Base-by-base conservation (phyloP, 2,329 filamentous ascomycete species). In the Albifimbria verrucaria region DNA sequence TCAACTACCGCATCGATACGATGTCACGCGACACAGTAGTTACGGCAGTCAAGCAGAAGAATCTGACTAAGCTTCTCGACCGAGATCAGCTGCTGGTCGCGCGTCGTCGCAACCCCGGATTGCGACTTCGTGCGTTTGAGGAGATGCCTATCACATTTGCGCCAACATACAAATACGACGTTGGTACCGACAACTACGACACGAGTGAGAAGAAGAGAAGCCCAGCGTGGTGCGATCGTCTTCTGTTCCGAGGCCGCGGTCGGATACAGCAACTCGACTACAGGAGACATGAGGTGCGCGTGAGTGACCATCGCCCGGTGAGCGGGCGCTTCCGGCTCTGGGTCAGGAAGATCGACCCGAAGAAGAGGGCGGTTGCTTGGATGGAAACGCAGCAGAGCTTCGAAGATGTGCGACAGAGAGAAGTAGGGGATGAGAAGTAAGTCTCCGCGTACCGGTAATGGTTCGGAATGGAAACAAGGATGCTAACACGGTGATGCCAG, bases 121-220 rank as follows among this genome's bases (percentile, higher is more conserved):
- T 97, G 74, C 84, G 90, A 24, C 80, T 99, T 5, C 86, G 92
- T 20, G 88, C 90, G 0, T 97, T 99, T 69, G 86, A 88, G n/a
- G 94, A 99, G 72, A 79, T 88, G 52, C 89, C 89, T 1, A 97
- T 99, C 63, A 88, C 85, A 0, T 99, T 99, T 68, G 87, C 91
- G 7, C 94, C 94, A 1, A 99, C 94, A 0, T 99, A 99, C 78
- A 99, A 99, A 69, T 99, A 99, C 69, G 94, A 99, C 62, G 91
- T 97, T 1, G 92, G 92, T 17, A 95, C 91, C 0, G 93, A 97
- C 66, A 88, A 85, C 7, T 99, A 97, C 69, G 94, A 99, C 68
- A 88, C 89, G 1, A 93, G 89, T 62, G 94, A 99, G 70, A 99
- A 99, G 78, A 90, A 90, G 69, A 84, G 94, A 48, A 88, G 90